A percentile compares a stretch with the other conserved stretches of the same genome.
phyloP scores from a whole-genome alignment of 139 green algal genomes.

The Pleodorina starrii region DNA sequence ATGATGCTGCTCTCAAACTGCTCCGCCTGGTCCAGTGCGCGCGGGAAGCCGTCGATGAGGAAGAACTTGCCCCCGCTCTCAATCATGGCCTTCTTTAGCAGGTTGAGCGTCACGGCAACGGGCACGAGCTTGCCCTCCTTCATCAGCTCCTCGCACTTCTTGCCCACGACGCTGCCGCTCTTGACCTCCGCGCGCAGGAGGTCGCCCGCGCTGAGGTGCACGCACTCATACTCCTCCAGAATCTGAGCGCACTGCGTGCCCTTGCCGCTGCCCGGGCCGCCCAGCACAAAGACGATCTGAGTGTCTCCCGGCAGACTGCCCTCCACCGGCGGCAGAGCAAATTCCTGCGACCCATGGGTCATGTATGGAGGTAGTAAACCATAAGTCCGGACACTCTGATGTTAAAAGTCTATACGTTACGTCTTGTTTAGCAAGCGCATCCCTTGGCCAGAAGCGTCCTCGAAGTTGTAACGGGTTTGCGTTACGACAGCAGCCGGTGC shows the following conservation, averaged over 20 bases:
- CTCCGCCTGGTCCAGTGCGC: constrained; percentile 86
- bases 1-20: constrained; percentile 79
- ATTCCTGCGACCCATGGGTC: constrained; percentile 15
- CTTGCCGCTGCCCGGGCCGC: constrained; percentile 68
- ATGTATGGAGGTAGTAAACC: no score
- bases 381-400: no score
- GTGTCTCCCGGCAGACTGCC: constrained; percentile 53
- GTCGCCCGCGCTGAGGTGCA: constrained; percentile 79
- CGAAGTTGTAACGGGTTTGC: no score
- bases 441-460: no score
- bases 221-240: constrained; percentile 52
- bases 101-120: constrained; percentile 76
- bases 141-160: constrained; percentile 84
- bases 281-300: constrained; percentile 70
- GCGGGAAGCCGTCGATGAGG: constrained; percentile 95
- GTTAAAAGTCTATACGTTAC: no score
- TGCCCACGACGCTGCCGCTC: constrained; percentile 69
- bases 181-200: constrained; percentile 85
- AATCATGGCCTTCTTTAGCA: constrained; percentile 85
- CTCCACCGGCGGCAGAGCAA: constrained; percentile 42
- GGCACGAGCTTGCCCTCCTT: constrained; percentile 90
- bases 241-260: constrained; percentile 71
- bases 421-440: no score
- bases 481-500: no score
- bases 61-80: constrained; percentile 74